Percentiles rank a stretch among this genome's conserved stretches.
phyloP scores from a whole-genome alignment of 257 asterid species.

The Lycium ferocissimum region DNA sequence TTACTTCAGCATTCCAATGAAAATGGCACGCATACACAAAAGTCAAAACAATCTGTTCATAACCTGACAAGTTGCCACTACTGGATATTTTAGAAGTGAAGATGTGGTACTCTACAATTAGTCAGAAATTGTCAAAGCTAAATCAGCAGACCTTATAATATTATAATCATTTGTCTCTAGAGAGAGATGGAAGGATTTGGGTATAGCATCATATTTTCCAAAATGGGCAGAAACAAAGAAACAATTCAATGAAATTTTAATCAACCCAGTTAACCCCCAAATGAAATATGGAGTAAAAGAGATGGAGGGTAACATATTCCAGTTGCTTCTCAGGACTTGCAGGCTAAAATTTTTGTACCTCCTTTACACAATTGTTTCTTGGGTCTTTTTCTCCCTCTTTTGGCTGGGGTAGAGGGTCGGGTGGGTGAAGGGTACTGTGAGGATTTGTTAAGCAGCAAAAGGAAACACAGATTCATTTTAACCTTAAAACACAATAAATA shows the following conservation, averaged over 20 bases:
- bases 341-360: not conserved
- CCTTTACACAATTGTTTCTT: not conserved
- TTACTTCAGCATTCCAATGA: slow-evolving; percentile 3
- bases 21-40: not conserved
- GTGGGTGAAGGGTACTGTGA: not conserved
- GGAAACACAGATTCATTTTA: not conserved
- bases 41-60: not conserved
- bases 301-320: slow-evolving; percentile 1
- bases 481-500: not conserved
- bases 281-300: not conserved
- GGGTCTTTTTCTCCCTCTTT: not conserved
- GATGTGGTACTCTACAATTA: not conserved
- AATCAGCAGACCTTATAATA: not conserved
- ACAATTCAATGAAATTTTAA: not conserved
- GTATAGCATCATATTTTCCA: not conserved
- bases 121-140: not conserved
- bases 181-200: not conserved
- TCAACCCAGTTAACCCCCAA: not conserved
- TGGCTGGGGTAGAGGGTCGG: not conserved
- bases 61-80: slow-evolving; percentile 12
- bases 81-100: not conserved
- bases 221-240: not conserved
- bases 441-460: not conserved
- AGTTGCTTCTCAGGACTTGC: not conserved
- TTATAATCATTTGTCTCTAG: not conserved